These are phyloP conservation scores for Warburgia ugandensis DNA, from an alignment of 164 flowering plant species.

Conservation along the genomic window DNA sequence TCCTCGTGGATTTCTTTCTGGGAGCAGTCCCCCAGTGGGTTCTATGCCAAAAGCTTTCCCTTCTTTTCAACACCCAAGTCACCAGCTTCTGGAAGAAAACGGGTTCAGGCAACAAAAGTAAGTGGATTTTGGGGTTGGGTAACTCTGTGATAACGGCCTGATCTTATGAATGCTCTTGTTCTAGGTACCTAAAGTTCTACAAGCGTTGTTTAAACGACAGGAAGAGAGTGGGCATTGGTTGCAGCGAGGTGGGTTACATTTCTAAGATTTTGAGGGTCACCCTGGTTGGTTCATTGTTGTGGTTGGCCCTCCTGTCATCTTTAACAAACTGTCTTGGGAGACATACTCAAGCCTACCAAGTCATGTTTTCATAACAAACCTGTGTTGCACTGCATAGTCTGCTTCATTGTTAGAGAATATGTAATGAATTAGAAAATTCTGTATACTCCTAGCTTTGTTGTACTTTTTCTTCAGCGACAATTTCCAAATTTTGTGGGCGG, in stretches of 20 bases:
- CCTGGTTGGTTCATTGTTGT: background rate
- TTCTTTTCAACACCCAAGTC: conserved; percentile 97
- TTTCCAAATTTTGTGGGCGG: too few species aligned
- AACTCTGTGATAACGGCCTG: background rate
- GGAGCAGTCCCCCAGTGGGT: conserved; percentile 90
- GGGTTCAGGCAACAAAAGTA: conserved; percentile 94
- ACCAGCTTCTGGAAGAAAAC: conserved; percentile 87
- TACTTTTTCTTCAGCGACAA: too few species aligned
- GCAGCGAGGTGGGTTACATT: conserved; percentile 71
- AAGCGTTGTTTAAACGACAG: conserved; percentile 84
- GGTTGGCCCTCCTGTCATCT: background rate
- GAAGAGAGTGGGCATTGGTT: conserved; percentile 83
- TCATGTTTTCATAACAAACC: too few species aligned
- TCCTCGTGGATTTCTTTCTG: conserved; percentile 58
- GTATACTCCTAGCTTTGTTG: too few species aligned
- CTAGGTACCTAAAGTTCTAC: conserved; percentile 79
- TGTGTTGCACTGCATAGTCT: too few species aligned
- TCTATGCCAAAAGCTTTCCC: conserved; percentile 89
- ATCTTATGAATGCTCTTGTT: conserved; percentile 2
- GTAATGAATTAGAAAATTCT: too few species aligned
- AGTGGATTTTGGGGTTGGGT: conserved; percentile 13
- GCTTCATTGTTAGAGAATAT: too few species aligned
- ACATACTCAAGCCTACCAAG: background rate
- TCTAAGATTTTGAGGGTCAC: background rate
- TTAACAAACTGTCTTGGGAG: background rate